These are phyloP conservation scores for Avena sativa DNA, from an alignment of 176 grass and related monocot species.

Conservation along the genomic window DNA sequence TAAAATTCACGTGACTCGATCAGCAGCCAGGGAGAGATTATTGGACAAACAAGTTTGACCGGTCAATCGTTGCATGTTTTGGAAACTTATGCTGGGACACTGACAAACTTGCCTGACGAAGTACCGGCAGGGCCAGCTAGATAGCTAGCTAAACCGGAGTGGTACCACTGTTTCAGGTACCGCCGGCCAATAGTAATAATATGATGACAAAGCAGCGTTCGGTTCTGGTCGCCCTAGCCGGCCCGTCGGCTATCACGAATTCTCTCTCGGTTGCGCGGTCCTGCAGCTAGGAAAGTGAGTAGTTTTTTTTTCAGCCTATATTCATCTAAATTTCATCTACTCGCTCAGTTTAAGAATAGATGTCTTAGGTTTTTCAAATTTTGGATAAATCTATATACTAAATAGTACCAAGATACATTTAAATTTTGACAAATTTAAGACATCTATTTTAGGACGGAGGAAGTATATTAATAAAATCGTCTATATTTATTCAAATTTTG, in stretches of 20 bases:
- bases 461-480: no score
- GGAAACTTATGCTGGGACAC: no score
- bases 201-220: conserved; percentile 11
- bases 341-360: no score
- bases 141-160: background rate
- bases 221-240: background rate
- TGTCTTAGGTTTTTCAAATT: no score
- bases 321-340: no score
- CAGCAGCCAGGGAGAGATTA: background rate
- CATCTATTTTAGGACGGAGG: no score
- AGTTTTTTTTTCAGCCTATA: no score
- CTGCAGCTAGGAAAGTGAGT: no score
- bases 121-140: background rate
- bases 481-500: no score
- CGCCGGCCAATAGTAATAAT: background rate
- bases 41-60: background rate
- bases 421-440: no score
- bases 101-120: background rate
- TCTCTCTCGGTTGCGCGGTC: background rate
- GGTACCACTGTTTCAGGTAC: background rate
- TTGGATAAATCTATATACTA: no score
- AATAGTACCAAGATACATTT: no score
- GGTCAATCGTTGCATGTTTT: background rate
- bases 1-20: background rate
- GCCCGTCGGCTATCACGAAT: background rate